Evolutionary conservation across 805 yeast species (phyloP), one percentile per base, ranked within the genome.

Genomic region (Schwanniomyces sp.): DNA sequence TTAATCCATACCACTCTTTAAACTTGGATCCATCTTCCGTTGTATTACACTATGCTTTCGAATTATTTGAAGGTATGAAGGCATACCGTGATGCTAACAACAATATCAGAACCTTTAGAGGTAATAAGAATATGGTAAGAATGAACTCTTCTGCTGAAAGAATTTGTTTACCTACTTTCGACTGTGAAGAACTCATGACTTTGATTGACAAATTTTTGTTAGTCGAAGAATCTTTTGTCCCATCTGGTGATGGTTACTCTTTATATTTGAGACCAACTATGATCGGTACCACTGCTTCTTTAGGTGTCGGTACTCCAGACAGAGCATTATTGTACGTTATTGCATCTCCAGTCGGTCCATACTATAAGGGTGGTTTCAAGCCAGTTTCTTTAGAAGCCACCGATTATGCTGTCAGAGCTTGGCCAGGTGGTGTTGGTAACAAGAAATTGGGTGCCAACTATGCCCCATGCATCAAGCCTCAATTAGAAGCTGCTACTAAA

Each of bases 381-480:
- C 97, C 98, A 37, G 96, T 94, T 46, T 78, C 82, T 52, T 79
- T 94, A 54, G 97, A 92, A 74, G 97, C 98, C 56, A 91, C 97
- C 30, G 96, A 90, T 65, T 84, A 88, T 59, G 96, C 96, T 43
- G 91, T 91, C 29, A 88, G 99, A 76, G 98, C 99, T 27, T 92
- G 98, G 98, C 98, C 98, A 64, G 96, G 96, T 62, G 99, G 98
- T 69, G 91, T 84, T 59, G 99, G 99, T 72, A 87, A 92, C 81
- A 86, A 82, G 70, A 92, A 92, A 73, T 82, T 92, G 61, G 99
- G 99, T 70, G 97, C 96, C 52, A 92, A 92, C 78, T 92, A 92
- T 65, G 99, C 97, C 40, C 97, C 98, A 52, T 88, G 97, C 68
- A 83, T 91, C 61, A 78, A 80, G 64, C 97, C 98, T 28, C 97